Conservation (phyloP, 441 rosid species). For the Raphanus hybrid region DNA sequence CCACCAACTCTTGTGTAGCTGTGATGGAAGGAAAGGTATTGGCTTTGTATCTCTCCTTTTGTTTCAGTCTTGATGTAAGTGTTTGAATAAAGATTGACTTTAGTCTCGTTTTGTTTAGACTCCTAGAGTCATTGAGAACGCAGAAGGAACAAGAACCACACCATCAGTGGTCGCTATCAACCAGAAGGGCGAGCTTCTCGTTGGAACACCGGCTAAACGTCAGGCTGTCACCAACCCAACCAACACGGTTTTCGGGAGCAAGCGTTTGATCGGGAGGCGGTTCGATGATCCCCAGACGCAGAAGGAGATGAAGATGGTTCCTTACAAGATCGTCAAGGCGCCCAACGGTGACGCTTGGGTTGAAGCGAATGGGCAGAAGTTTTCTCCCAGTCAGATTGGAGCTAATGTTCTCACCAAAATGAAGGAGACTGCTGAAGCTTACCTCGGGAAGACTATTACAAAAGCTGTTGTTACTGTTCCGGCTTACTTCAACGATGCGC, state of each 20-base stretch:
- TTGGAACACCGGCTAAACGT: constrained; percentile 66
- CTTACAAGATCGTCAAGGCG: constrained; percentile 54
- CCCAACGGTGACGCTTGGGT: constrained; percentile 59
- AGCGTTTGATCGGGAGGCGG: constrained; percentile 42
- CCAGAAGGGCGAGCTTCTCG: constrained; percentile 57
- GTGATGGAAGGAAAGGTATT: constrained; percentile 69
- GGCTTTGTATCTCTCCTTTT: not conserved
- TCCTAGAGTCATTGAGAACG: constrained; percentile 63
- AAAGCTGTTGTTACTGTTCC: constrained; percentile 49
- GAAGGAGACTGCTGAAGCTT: constrained; percentile 67
- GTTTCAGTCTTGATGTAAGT: not conserved
- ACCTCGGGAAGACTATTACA: constrained; percentile 54
- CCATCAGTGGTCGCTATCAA: constrained; percentile 65
- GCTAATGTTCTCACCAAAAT: constrained; percentile 55
- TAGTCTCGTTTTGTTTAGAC: constrained; percentile 40
- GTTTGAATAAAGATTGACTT: not conserved
- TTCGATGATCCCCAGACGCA: constrained; percentile 52
- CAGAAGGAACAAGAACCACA: constrained; percentile 62
- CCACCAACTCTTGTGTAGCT: constrained; percentile 64
- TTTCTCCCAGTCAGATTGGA: constrained; percentile 57
- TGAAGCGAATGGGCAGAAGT: constrained; percentile 49
- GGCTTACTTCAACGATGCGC: constrained; percentile 56
- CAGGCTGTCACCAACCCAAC: constrained; percentile 41
- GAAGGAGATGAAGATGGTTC: constrained; percentile 58
- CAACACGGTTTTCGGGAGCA: constrained; percentile 33